Evolutionary conservation across 371 early-diverging fungal genomes (phyloP), one percentile per base, ranked within the genome.

Genomic region (Fennellomyces sp.): DNA sequence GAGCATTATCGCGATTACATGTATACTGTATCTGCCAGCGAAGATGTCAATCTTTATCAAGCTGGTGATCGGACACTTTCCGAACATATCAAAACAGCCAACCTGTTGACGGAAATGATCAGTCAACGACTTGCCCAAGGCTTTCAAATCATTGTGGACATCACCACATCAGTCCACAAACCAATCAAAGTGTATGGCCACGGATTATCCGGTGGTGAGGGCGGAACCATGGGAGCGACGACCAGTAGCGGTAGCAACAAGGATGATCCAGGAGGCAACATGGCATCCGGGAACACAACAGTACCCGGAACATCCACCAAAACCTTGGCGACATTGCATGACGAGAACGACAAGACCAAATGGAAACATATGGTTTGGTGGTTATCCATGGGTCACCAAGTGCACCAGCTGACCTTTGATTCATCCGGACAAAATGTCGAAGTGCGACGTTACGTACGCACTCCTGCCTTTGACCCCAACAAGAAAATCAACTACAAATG

Each of bases 101-200:
- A 75, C 11, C 71, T 97, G 36, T 74, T 97, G 50, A 83, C 86
- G 17, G 96, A 96, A 72, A 81, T 98, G 73, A 84, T 97, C 12
- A 88, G 88, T 28, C 97, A 95, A 68, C 83, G 98, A 25, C 71
- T 98, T 38, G 87, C 93, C 12, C 97, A 98, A 72, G 97, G 97
- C 6, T 97, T 94, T 66, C 97, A 97, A 74, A 81, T 97, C 25
- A 89, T 95, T 58, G 85, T 91, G 2, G 80, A 80, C 47, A 71
- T 64, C 39, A 72, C 75, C 12, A 68, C 70, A 33, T 69, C 75
- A 12, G 62, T 54, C 29, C 55, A 68, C 27, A 69, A 69, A 27
- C 57, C 65, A 7, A 45, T 59, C 3, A 67, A 63, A 29, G 63
- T 47, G 10, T 51, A 36, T 35, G 51, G 33, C 2, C 35, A 29